phyloP scores from a whole-genome alignment of 2,329 filamentous ascomycete genomes.

The Cercospora zeina region DNA sequence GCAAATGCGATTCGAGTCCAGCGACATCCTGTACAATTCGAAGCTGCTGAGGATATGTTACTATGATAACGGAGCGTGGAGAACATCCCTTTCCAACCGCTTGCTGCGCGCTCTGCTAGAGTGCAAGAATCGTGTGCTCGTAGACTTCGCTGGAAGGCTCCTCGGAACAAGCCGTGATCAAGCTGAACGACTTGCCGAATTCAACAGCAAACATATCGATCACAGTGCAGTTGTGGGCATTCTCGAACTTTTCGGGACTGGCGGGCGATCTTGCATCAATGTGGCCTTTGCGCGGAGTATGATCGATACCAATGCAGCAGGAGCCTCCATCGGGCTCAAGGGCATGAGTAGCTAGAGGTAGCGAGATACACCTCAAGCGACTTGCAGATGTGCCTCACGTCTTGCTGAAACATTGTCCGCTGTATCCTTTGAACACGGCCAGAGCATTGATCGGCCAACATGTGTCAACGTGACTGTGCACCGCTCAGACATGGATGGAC shows the following conservation, averaged over 20 bases:
- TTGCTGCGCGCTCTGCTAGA: neutral
- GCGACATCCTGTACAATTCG: slow-evolving; percentile 7
- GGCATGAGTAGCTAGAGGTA: neutral
- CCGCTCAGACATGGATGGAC: neutral
- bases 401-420: neutral
- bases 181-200: neutral
- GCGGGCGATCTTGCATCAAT: slow-evolving; percentile 4
- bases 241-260: neutral
- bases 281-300: neutral
- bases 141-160: slow-evolving; percentile 1
- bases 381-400: neutral
- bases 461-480: no score
- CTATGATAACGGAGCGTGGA: neutral
- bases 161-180: neutral
- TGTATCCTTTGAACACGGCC: no score
- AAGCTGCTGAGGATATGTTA: neutral
- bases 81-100: neutral
- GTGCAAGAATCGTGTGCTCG: neutral
- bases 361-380: neutral
- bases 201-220: neutral
- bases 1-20: slow-evolving; percentile 7
- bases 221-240: neutral
- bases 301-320: neutral
- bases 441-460: no score
- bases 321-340: neutral